These are phyloP conservation scores for Tilletiaria anomala DNA, from an alignment of 1,284 basidiomycete genomes.

Conservation along the genomic window DNA sequence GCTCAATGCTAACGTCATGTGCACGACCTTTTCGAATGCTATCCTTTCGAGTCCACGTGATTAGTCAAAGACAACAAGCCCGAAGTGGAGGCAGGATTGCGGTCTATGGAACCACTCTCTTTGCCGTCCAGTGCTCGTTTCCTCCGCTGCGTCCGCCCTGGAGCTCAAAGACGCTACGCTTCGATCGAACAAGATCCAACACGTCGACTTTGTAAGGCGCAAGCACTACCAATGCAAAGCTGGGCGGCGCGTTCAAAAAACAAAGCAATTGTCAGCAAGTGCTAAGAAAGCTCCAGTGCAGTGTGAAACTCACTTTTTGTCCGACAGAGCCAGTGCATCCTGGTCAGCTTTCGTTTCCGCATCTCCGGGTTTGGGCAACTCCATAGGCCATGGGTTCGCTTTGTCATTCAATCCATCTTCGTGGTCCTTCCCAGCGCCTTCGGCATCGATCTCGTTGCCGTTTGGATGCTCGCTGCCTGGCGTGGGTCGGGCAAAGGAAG, in stretches of 20 bases:
- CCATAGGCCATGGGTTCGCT: conserved; percentile 20
- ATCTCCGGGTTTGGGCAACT: conserved; percentile 27
- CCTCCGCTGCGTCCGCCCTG: too few relatives aligned
- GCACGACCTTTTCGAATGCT: too few relatives aligned
- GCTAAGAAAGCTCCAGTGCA: too few relatives aligned
- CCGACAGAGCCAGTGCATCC: conserved; percentile 19
- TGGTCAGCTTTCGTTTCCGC: conserved; percentile 27
- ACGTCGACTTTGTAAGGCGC: conserved; percentile 37
- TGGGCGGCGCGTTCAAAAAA: background rate
- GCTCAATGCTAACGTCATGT: too few relatives aligned
- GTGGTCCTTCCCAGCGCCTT: conserved; percentile 6
- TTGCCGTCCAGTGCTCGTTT: too few relatives aligned
- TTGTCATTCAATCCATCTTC: conserved; percentile 4
- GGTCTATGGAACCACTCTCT: too few relatives aligned
- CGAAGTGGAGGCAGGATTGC: too few relatives aligned
- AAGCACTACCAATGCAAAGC: conserved; percentile 35
- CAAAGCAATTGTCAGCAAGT: too few relatives aligned
- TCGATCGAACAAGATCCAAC: conserved; percentile 28
- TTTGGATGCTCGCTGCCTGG: conserved; percentile 32
- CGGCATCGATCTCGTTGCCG: conserved; percentile 3
- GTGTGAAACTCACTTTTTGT: conserved; percentile 16
- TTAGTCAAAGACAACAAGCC: too few relatives aligned
- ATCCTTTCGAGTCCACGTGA: too few relatives aligned
- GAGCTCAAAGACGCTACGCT: conserved; percentile 26
- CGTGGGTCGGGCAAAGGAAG: conserved; percentile 38